phyloP scores from a whole-genome alignment of 2,329 filamentous ascomycete species.

The Aspergillus luchuensis region DNA sequence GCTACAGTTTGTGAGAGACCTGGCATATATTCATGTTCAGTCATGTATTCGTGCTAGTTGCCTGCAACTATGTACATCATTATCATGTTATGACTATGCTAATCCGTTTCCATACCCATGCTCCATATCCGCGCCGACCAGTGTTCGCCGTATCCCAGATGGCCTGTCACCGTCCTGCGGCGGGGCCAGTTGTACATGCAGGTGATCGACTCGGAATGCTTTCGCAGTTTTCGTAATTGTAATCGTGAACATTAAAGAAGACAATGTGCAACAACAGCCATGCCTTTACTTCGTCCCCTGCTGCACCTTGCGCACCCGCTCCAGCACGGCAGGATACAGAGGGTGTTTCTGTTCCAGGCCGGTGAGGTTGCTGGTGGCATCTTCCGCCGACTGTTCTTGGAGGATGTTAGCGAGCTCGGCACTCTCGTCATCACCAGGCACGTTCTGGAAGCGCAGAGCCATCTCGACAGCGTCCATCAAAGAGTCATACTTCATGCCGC shows the following conservation, averaged over 20 bases:
- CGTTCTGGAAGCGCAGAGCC: constrained; percentile 92
- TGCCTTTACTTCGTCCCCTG: constrained; percentile 42
- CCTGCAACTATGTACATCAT: constrained; percentile 22
- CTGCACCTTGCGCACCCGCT: constrained; percentile 83
- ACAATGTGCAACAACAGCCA: not conserved
- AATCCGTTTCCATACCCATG: constrained; percentile 20
- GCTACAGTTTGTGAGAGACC: not conserved
- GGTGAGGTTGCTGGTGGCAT: constrained; percentile 77
- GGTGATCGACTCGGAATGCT: constrained; percentile 32
- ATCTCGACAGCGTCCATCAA: constrained; percentile 85
- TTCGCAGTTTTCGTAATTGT: constrained; percentile 18
- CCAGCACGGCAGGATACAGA: constrained; percentile 73
- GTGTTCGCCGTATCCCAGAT: constrained; percentile 38
- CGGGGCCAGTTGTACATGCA: constrained; percentile 23
- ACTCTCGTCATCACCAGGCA: constrained; percentile 89
- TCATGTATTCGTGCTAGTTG: constrained; percentile 17
- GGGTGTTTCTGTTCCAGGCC: constrained; percentile 76
- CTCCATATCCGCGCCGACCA: constrained; percentile 29
- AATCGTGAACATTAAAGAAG: constrained; percentile 6
- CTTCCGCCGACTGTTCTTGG: constrained; percentile 69
- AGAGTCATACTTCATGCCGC: constrained; percentile 69
- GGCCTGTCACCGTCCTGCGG: constrained; percentile 30
- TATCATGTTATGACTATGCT: constrained; percentile 25
- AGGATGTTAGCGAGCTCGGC: constrained; percentile 83
- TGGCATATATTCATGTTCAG: not conserved